Evolutionary conservation across 768 basidiomycete genomes (phyloP), one percentile per base, ranked within the genome.

Genomic region (Suillus alpinus): DNA sequence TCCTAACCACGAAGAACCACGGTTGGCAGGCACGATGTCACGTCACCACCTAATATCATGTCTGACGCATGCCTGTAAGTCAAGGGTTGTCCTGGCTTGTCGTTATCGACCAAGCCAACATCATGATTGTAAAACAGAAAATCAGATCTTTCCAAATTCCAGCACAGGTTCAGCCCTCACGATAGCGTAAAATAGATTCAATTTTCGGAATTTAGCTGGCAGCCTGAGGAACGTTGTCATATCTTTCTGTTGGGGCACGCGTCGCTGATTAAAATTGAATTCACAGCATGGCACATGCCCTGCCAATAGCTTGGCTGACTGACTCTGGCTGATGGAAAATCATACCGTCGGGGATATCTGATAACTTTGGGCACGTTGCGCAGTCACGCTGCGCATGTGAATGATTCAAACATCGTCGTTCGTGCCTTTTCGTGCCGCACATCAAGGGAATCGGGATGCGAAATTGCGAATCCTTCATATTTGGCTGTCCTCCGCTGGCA

Each of bases 1-100:
- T 47, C 3, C 26, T 8, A 47, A 16, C 29, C 47, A 31, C 4
- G 26, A 47, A 29, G 20, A 14, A 49, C 29, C 1, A 10, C 16
- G 43, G 43, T 44, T 44, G 51, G 51, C 51, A 52, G 51, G 51
- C n/a, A 52, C 51, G 1, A 36, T 53, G 51, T 53, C 51, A 53
- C 51, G 34, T 53, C 51, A 53, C 34, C 51, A 34, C 12, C 7
- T 6, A 12, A 49, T n/a, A 10, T 46, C 23, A 6, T 4, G 26
- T 47, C 34, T 51, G 50, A 34, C 32, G 1, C 10, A 20, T n/a
- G 0, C 32, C n/a, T 20, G 32, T 10, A n/a, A 44, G 43, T 12
- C 20, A 23, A 44, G 9, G 9, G 26, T 50, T 50, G 1, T n/a
- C n/a, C 9, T 12, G 43, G 43, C 10, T 6, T 10, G 43, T 44